phyloP scores from a whole-genome alignment of 2,329 filamentous ascomycete genomes.

The Metarhizium humberi region DNA sequence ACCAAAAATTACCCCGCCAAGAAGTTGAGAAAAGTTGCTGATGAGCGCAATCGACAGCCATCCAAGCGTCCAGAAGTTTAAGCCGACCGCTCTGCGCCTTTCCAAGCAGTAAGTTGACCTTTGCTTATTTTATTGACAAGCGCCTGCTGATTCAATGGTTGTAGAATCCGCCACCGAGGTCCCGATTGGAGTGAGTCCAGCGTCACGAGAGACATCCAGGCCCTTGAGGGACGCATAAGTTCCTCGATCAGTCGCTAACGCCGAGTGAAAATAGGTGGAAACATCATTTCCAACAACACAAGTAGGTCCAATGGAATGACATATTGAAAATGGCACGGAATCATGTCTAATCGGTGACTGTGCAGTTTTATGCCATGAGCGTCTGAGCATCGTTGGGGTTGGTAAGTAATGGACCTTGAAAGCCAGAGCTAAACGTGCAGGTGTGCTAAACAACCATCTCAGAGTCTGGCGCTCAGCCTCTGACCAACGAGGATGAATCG shows the following conservation, averaged over 20 bases:
- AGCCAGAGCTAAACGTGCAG: background rate
- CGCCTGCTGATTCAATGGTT: conserved; percentile 6
- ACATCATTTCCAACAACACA: conserved; percentile 79
- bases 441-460: conserved; percentile 8
- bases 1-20: conserved; percentile 19
- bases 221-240: background rate
- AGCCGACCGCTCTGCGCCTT: conserved; percentile 86
- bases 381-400: conserved; percentile 94
- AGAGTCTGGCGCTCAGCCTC: conserved; percentile 93
- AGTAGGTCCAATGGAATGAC: conserved; percentile 48
- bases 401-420: conserved; percentile 44
- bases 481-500: conserved; percentile 82
- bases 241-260: background rate
- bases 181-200: conserved; percentile 88
- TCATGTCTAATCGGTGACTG: conserved; percentile 2
- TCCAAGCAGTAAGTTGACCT: conserved; percentile 68
- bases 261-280: conserved; percentile 57
- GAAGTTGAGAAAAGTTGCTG: conserved; percentile 5
- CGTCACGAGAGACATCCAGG: background rate
- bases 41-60: conserved; percentile 42
- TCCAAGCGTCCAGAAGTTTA: conserved; percentile 92
- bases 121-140: background rate
- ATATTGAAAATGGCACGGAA: no score
- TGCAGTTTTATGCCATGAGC: conserved; percentile 88
- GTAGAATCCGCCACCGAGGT: conserved; percentile 85